These are phyloP conservation scores for Sarocladiaceae sp. DNA, from an alignment of 2,329 filamentous ascomycete genomes.

Conservation along the genomic window DNA sequence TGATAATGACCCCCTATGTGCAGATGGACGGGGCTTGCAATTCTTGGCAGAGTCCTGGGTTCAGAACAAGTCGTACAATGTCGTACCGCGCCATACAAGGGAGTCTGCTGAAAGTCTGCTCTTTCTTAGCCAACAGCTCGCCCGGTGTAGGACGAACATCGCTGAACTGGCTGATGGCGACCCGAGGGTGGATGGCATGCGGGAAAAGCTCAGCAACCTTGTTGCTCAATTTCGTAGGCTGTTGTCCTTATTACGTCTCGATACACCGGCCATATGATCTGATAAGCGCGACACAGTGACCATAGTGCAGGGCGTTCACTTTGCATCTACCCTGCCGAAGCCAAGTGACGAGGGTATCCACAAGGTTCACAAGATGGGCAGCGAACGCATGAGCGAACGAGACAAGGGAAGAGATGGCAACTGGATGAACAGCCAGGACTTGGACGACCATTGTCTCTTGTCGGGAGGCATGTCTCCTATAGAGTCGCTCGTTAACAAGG, in stretches of 20 bases:
- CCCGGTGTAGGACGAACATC: neutral
- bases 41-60: no score
- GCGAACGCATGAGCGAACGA: neutral
- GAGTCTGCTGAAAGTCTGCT: neutral
- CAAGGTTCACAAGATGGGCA: neutral
- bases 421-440: neutral
- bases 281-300: neutral
- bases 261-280: neutral
- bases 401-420: neutral
- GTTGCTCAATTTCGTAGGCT: neutral
- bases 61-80: no score
- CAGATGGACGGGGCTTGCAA: neutral
- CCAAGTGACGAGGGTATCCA: neutral
- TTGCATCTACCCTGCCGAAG: neutral
- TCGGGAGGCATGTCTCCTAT: neutral
- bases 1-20: neutral
- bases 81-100: neutral
- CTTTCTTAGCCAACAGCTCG: neutral
- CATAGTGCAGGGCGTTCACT: neutral
- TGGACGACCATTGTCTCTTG: neutral
- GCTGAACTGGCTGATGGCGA: neutral
- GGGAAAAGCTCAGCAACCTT: no score
- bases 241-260: neutral
- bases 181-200: neutral
- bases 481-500: neutral